Evolutionary conservation across 805 yeast genomes (phyloP), one percentile per base, ranked within the genome.

Genomic region (Candida peoriensis): DNA sequence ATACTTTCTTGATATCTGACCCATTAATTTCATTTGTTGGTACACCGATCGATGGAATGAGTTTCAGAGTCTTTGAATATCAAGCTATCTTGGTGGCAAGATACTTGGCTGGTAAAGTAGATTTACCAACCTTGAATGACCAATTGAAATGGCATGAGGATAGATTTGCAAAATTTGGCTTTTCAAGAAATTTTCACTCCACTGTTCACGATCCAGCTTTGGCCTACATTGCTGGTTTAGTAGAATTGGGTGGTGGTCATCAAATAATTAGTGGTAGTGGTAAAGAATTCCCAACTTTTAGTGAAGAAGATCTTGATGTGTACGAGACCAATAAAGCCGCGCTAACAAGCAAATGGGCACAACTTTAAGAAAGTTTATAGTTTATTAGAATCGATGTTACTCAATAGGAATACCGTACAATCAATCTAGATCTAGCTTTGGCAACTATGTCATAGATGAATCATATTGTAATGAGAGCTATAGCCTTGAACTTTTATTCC

Each of bases 11-110:
- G 29, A 44, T 49, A 6, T 51, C 52, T 10, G 64, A 63, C 33
- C 66, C 64, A 2, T 35, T 49, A 10, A 35, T 64, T n/a, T 43
- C 63, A 1, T 47, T 58, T 35, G 57, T 63, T 8, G 70, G 66
- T 2, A 42, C 52, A 7, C 53, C 57, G 31, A 48, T 50, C 4
- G 60, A 58, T 9, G 63, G 59, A 1, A 43, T 61, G 17, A 49
- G 61, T 1, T 61, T 60, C 39, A 47, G 58, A 30, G 57, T 48
- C 6, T 62, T 53, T 39, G 66, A 62, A 34, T 58, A 54, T 47
- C 66, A 61, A 36, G 61, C 63, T 2, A 55, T 55, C 2, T 30
- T 52, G n/a, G 54, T 55, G 2, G 50, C 63, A 4, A 39, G 64
- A 24, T 52, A 51, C 16, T 49, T 52, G 19, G 40, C 57, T 2